A percentile compares a stretch with the other conserved stretches of the same genome.
Conservation (phyloP, 1,284 basidiomycete species). For the Heliocybe sulcata region DNA sequence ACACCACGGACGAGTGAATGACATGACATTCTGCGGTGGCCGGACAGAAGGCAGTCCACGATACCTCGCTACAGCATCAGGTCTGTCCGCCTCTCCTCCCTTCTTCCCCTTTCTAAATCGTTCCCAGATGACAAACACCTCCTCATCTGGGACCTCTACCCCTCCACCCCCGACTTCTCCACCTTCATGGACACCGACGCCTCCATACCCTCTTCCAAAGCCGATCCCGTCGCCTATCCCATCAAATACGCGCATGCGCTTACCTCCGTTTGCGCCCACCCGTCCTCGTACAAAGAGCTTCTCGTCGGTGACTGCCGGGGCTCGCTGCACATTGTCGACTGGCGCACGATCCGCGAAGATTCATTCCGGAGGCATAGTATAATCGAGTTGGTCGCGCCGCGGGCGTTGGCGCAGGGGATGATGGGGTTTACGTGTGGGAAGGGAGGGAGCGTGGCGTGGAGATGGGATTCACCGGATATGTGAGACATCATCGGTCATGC, state of each 20-base stretch:
- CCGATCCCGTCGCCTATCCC: conserved; percentile 68
- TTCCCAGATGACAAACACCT: conserved; percentile 68
- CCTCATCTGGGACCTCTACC: conserved; percentile 74
- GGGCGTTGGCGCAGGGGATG: conserved; percentile 44
- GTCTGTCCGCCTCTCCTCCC: conserved; percentile 26
- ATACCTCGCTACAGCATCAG: conserved; percentile 75
- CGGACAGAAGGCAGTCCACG: conserved; percentile 53
- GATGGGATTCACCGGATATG: conserved; percentile 61
- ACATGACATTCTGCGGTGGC: conserved; percentile 71
- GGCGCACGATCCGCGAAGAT: conserved; percentile 60
- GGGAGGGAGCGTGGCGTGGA: conserved; percentile 61
- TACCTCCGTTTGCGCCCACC: conserved; percentile 61
- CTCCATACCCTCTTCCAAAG: conserved; percentile 22
- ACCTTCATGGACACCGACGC: conserved; percentile 25
- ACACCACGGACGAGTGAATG: conserved; percentile 68
- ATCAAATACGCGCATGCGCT: conserved; percentile 66
- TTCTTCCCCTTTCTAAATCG: conserved; percentile 4
- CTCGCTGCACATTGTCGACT: conserved; percentile 68
- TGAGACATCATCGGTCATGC: conserved; percentile 21
- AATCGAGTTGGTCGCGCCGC: conserved; percentile 66
- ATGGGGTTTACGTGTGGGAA: conserved; percentile 38
- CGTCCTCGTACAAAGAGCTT: conserved; percentile 66
- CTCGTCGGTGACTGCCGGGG: conserved; percentile 68
- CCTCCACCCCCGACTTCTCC: conserved; percentile 15
- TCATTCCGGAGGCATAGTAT: conserved; percentile 52